These are phyloP conservation scores for Dovyalis caffra DNA, from an alignment of 345 rosid genomes.

Conservation along the genomic window DNA sequence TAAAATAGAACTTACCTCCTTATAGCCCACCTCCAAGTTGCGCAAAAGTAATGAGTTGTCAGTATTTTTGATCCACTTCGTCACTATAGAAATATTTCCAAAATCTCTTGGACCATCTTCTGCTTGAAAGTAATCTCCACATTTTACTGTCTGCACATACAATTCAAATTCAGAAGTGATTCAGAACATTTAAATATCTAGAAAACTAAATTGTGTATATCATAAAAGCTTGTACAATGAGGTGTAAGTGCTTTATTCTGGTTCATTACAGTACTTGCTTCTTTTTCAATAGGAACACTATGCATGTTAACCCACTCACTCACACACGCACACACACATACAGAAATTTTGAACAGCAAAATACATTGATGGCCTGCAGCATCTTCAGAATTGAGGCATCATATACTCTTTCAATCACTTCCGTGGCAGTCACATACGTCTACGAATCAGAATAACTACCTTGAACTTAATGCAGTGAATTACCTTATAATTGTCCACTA, in stretches of 20 bases:
- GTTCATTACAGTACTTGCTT: not conserved
- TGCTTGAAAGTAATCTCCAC: slow-evolving; percentile 84
- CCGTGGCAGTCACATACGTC: not conserved
- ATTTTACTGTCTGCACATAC: slow-evolving; percentile 53
- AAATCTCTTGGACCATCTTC: slow-evolving; percentile 76
- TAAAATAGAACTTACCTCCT: slow-evolving; percentile 48
- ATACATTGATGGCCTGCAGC: not conserved
- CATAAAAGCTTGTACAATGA: not conserved
- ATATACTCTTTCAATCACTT: not conserved
- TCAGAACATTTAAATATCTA: not conserved
- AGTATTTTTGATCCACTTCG: slow-evolving; percentile 59
- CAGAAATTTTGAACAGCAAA: not conserved
- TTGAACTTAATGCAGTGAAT: slow-evolving; percentile 10
- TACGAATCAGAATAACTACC: not conserved
- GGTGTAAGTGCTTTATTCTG: not conserved
- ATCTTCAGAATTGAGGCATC: not conserved
- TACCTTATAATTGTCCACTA: slow-evolving; percentile 72
- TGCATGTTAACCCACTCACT: not conserved
- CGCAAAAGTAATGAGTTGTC: slow-evolving; percentile 65
- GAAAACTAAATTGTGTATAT: not conserved
- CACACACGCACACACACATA: not conserved
- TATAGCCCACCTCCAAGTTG: slow-evolving; percentile 67
- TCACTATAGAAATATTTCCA: slow-evolving; percentile 57
- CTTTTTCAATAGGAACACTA: not conserved
- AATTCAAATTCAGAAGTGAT: slow-evolving; percentile 13